These are phyloP conservation scores for Arthrinium phaeospermum DNA, from an alignment of 2,329 filamentous ascomycete genomes.

Conservation along the genomic window DNA sequence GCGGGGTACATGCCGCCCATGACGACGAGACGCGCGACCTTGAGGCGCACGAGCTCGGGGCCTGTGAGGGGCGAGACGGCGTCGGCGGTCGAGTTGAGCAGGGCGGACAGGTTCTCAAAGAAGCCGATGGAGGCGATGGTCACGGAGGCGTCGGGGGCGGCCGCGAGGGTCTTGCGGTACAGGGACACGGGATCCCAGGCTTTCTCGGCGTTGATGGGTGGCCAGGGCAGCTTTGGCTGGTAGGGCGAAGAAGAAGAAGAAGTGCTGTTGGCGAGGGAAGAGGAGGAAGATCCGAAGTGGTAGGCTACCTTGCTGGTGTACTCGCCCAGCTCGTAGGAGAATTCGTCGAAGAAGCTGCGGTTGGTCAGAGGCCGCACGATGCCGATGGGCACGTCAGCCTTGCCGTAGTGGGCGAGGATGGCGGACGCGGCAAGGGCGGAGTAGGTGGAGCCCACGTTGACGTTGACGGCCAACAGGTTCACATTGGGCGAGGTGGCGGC, in stretches of 20 bases:
- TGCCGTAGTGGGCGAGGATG: conserved; percentile 35
- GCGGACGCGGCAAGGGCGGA: conserved; percentile 41
- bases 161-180: conserved; percentile 50
- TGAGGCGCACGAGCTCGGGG: conserved; percentile 46
- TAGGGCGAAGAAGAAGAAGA: neutral
- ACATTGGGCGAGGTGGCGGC: conserved; percentile 43
- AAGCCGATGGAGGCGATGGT: conserved; percentile 53
- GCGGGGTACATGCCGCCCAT: conserved; percentile 58
- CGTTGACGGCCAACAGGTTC: conserved; percentile 47
- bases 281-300: conserved; percentile 41
- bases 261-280: neutral
- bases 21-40: conserved; percentile 55
- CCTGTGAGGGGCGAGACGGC: conserved; percentile 45
- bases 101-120: conserved; percentile 51
- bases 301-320: conserved; percentile 53
- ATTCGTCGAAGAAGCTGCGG: conserved; percentile 50
- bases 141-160: conserved; percentile 46
- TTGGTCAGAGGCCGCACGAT: conserved; percentile 47
- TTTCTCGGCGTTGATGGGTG: conserved; percentile 36
- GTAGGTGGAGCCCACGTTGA: conserved; percentile 49
- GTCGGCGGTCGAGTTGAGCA: conserved; percentile 51
- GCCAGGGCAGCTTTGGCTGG: conserved; percentile 36
- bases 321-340: conserved; percentile 46
- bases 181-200: conserved; percentile 49
- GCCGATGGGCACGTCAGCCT: conserved; percentile 21